Evolutionary conservation across 1,284 basidiomycete species (phyloP), one percentile per base, ranked within the genome.

Genomic region (Erythrobasidium hasegawianum): DNA sequence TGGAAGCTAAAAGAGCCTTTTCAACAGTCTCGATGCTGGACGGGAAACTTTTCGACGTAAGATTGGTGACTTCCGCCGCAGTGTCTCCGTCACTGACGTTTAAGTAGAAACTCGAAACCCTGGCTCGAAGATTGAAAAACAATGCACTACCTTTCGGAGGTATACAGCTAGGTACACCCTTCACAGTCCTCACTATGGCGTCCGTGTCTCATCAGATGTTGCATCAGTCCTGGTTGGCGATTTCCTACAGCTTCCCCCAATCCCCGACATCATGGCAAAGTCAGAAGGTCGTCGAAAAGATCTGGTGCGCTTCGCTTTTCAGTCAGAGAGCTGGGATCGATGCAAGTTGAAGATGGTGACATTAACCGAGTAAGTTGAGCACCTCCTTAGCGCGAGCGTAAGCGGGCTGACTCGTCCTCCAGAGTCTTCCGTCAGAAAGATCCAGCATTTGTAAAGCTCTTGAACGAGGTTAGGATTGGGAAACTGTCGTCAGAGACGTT

Each of bases 221-320:
- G 10, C 1, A 61, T 81, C 38, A 94, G 87, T 79, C 68, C 82
- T 96, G 13, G 93, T 91, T 0, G 94, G 94, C 22, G 94, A 97
- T 76, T 97, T 97, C 79, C 96, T 90, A 78, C 94, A 98, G 77
- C 81, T 98, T 7, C 95, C 95, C 0, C 95, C 95, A 0, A 91
- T 98, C 7, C 72, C 77, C 68, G 78, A 79, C 62, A 75, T 79
- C 3, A 4, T 5, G 33, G 33, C 33, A 33, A 33, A 11, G 33
- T 33, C 33, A 33, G 33, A 33, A 33, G 33, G 4, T 11, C 33
- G 33, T 33, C 33, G 33, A 5, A 33, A 4, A 33, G 33, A n/a
- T n/a, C n/a, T n/a, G n/a, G n/a, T n/a, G n/a, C n/a, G n/a, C n/a
- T 97, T 96, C 76, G 88, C 88, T 2, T 97, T 98, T 74, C 91